Percentiles rank a stretch among this genome's conserved stretches.
phyloP scores from a whole-genome alignment of 257 asterid genomes.

The Fraxinus americana region DNA sequence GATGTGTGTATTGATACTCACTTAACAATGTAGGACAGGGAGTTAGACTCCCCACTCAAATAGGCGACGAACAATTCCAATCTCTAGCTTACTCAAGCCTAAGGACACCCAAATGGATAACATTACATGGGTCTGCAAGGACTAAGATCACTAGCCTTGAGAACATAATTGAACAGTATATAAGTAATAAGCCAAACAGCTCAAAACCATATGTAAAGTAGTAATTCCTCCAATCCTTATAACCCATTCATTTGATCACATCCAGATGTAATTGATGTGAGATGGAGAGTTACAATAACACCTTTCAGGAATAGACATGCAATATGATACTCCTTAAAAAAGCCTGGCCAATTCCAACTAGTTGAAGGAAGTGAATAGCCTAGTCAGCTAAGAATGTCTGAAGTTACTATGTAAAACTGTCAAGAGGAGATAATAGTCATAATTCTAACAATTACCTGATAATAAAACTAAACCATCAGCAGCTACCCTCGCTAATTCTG shows the following conservation, averaged over 20 bases:
- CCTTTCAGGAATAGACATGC: neutral
- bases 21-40: neutral
- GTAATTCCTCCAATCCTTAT: neutral
- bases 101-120: neutral
- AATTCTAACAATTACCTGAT: constrained; percentile 57
- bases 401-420: neutral
- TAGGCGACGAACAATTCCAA: neutral
- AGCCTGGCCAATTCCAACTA: constrained; percentile 9
- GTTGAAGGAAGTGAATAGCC: neutral
- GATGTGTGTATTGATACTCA: neutral
- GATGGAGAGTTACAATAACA: neutral
- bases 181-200: neutral
- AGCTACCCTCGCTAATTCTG: constrained; percentile 73
- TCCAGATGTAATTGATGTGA: neutral
- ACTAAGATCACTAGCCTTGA: neutral
- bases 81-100: neutral
- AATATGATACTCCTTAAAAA: constrained; percentile 1
- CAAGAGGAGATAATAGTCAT: constrained; percentile 5
- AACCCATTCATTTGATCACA: neutral
- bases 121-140: no score
- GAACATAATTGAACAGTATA: neutral
- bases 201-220: neutral
- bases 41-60: neutral
- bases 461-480: constrained; percentile 72
- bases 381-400: neutral